Base-by-base conservation (phyloP, 345 rosid species). In the Brassica carinata region DNA sequence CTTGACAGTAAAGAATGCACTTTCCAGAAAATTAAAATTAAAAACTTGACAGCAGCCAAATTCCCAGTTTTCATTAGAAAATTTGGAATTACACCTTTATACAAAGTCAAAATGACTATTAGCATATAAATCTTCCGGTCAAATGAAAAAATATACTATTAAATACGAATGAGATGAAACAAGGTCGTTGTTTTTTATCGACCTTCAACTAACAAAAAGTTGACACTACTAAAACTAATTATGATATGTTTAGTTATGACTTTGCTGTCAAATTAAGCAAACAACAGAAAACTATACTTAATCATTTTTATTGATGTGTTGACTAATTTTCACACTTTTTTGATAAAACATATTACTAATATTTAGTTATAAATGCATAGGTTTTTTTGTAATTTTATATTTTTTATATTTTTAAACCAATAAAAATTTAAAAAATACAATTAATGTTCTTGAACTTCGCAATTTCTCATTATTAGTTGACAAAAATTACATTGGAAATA, bases 161-260 rank as follows among this genome's bases (percentile, higher is more conserved):
- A 0, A 13, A 31, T 11, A 23, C 3, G 55, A 65, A 53, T 36
- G 64, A 48, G 27, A 72, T 64, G 33, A 77, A 64, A 36, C 38
- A 61, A 29, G 27, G 76, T 71, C 71, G 64, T 51, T 51, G 71
- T 43, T 43, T 23, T 62, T 53, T 43, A 34, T 51, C 66, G 71
- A 78, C 43, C 26, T 65, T 61, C 81, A 63, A 76, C 68, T 15
- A 26, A 62, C 66, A 48, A 19, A 6, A 48, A 63, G 69, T 26
- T 70, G 75, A 45, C 75, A 63, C 18, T 19, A 30, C 14, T 0
- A 48, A 8, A 40, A 29, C 26, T 0, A 75, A 14, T 38, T 17
- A 77, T 59, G 48, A 18, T 67, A 8, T 67, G 19, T 9, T 75
- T 67, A 23, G 61, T 67, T 58, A 57, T 15, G 73, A 45, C 69